Evolutionary conservation across 495 filamentous ascomycete species (phyloP).

Genomic region (Aspergillus funiculosus): DNA sequence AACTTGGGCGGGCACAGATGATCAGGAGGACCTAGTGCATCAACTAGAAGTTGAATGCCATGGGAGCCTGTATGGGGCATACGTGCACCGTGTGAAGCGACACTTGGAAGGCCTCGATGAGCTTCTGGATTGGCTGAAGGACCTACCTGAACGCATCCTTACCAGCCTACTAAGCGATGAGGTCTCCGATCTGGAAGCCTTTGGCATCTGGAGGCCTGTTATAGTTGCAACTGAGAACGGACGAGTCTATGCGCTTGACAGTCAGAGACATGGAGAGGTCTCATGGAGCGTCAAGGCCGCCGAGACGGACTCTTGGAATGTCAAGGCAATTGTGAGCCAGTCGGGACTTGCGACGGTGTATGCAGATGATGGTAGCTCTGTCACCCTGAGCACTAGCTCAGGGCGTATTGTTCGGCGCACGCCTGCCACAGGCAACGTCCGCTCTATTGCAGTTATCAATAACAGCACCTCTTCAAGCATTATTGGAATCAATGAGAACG

Average conservation of each 20-base stretch:
- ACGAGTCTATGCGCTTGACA: slow-evolving; percentile 70
- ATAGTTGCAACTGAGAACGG: slow-evolving; percentile 77
- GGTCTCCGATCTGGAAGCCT: slow-evolving; percentile 64
- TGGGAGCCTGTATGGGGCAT: slow-evolving; percentile 69
- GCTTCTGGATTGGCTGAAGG: slow-evolving; percentile 67
- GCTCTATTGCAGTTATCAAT: slow-evolving; percentile 30
- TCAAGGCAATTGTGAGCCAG: slow-evolving; percentile 59
- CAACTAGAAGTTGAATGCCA: slow-evolving; percentile 83
- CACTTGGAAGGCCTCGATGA: slow-evolving; percentile 73
- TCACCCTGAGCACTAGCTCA: slow-evolving; percentile 51
- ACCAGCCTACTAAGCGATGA: slow-evolving; percentile 60
- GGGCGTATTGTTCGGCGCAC: slow-evolving; percentile 48
- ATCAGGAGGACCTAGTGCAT: slow-evolving; percentile 65
- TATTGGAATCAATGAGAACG: slow-evolving; percentile 32
- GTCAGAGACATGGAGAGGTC: slow-evolving; percentile 66
- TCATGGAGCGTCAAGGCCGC: slow-evolving; percentile 64
- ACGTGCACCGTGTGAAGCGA: slow-evolving; percentile 78
- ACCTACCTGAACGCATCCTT: slow-evolving; percentile 59
- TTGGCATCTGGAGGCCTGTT: slow-evolving; percentile 79
- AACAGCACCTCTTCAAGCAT: slow-evolving; percentile 21
- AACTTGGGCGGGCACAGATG: slow-evolving; percentile 66
- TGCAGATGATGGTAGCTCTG: slow-evolving; percentile 51
- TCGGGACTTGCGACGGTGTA: slow-evolving; percentile 55
- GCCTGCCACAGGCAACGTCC: slow-evolving; percentile 24
- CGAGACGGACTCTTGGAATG: slow-evolving; percentile 57